Percentiles rank a stretch among this genome's conserved stretches.
phyloP scores from a whole-genome alignment of 106 monocot genomes.

The Acorus gramineus region DNA sequence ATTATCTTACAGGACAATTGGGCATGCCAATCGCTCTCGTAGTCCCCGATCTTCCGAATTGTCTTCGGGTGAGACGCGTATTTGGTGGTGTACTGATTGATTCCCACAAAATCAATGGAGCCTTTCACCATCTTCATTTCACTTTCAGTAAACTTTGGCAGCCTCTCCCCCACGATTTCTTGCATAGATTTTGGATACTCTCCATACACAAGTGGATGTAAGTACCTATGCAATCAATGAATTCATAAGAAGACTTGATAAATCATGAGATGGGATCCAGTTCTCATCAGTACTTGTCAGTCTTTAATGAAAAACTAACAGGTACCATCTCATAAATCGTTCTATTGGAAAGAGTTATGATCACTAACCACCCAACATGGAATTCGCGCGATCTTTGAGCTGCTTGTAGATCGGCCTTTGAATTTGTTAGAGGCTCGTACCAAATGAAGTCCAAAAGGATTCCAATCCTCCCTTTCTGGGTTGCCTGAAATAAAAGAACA shows the following conservation, averaged over 20 bases:
- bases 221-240: conserved; percentile 41
- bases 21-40: conserved; percentile 72
- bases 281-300: too few relatives aligned
- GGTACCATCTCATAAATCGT: background rate
- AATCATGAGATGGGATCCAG: background rate
- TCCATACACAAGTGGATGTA: conserved; percentile 78
- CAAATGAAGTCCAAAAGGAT: conserved; percentile 92
- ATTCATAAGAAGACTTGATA: too few relatives aligned
- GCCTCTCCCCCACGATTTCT: conserved; percentile 68
- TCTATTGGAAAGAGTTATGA: too few relatives aligned
- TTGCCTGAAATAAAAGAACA: conserved; percentile 25
- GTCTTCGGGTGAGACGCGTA: conserved; percentile 61
- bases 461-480: conserved; percentile 84
- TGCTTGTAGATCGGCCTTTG: conserved; percentile 61
- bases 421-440: conserved; percentile 75
- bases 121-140: conserved; percentile 83
- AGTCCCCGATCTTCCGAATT: conserved; percentile 24
- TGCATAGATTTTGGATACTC: conserved; percentile 79
- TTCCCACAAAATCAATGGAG: conserved; percentile 67
- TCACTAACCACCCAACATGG: conserved; percentile 79
- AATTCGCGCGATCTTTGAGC: conserved; percentile 93
- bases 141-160: conserved; percentile 60
- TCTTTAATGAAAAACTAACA: too few relatives aligned
- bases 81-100: conserved; percentile 89
- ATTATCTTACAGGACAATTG: conserved; percentile 63